phyloP scores from a whole-genome alignment of 225 moss, liverwort and hornwort genomes.

The Polytrichum formosum region DNA sequence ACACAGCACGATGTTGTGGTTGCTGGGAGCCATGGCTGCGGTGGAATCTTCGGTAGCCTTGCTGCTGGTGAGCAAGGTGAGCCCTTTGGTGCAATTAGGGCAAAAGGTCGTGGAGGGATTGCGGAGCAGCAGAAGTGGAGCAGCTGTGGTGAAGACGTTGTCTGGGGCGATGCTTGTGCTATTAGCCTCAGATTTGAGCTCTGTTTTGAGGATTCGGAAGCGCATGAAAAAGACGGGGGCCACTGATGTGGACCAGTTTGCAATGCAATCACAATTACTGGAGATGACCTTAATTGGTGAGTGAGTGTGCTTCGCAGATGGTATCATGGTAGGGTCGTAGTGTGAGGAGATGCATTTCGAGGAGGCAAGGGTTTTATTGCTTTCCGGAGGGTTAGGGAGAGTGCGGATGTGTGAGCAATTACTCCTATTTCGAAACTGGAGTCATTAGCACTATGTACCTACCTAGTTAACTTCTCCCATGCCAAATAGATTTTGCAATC shows the following conservation, averaged over 20 bases:
- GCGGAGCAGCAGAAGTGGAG: conserved; percentile 34
- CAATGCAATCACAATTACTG: conserved; percentile 42
- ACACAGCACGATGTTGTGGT: conserved; percentile 17
- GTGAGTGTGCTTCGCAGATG: background rate
- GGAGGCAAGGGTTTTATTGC: background rate
- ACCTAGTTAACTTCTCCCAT: too few relatives aligned
- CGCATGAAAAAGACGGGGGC: conserved; percentile 15
- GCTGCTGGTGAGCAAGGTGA: conserved; percentile 43
- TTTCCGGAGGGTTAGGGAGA: background rate
- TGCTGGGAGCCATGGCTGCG: conserved; percentile 30
- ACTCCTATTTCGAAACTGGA: too few relatives aligned
- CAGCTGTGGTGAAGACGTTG: conserved; percentile 49
- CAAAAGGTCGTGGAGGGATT: conserved; percentile 38
- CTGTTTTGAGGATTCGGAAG: conserved; percentile 20
- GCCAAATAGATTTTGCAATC: too few relatives aligned
- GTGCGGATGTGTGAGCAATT: too few relatives aligned
- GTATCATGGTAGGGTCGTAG: background rate
- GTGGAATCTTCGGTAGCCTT: conserved; percentile 46
- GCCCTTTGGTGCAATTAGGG: conserved; percentile 52
- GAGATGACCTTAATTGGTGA: conserved; percentile 67
- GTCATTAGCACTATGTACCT: too few relatives aligned
- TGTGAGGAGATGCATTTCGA: too few relatives aligned
- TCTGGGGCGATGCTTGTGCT: conserved; percentile 53
- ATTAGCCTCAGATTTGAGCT: conserved; percentile 54
- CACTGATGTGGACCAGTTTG: conserved; percentile 23